These are phyloP conservation scores for Globisporangium barbulae DNA, from an alignment of 352 stramenopile species.

Conservation along the genomic window DNA sequence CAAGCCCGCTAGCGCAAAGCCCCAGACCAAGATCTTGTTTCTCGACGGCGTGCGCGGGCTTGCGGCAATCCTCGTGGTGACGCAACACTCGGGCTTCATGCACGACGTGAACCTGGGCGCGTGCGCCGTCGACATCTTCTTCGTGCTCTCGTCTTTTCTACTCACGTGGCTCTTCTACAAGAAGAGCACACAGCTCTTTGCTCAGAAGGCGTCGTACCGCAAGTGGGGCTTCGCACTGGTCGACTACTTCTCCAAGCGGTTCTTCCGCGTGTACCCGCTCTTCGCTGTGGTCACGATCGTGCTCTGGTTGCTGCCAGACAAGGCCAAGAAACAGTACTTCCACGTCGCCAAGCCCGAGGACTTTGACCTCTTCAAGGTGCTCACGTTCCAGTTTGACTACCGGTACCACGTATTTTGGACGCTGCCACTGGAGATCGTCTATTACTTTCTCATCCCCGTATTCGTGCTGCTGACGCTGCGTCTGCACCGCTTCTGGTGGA, in stretches of 20 bases:
- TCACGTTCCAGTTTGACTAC: constrained; percentile 22
- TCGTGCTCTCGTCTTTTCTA: not conserved
- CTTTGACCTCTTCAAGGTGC: constrained; percentile 34
- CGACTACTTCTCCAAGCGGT: constrained; percentile 49
- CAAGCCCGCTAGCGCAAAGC: not conserved
- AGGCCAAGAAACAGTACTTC: constrained; percentile 30
- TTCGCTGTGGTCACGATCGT: constrained; percentile 33
- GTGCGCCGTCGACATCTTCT: not conserved
- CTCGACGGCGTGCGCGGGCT: not conserved
- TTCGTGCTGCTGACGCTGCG: constrained; percentile 19
- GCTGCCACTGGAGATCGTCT: constrained; percentile 41
- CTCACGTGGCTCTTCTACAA: not conserved
- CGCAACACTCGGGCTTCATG: not conserved
- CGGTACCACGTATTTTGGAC: constrained; percentile 52
- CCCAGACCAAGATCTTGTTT: not conserved
- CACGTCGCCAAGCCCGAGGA: constrained; percentile 14
- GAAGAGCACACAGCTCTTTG: constrained; percentile 17
- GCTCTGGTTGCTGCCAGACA: constrained; percentile 29
- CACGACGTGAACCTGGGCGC: not conserved
- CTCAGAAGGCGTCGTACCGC: constrained; percentile 9
- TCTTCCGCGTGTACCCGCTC: constrained; percentile 55
- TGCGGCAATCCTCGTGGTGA: not conserved
- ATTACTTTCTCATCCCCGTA: constrained; percentile 38
- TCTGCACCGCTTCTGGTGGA: constrained; percentile 18
- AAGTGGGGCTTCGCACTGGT: constrained; percentile 18